These are phyloP conservation scores for Stentor coeruleus DNA, from an alignment of 73 alveolate genomes.

Conservation along the genomic window DNA sequence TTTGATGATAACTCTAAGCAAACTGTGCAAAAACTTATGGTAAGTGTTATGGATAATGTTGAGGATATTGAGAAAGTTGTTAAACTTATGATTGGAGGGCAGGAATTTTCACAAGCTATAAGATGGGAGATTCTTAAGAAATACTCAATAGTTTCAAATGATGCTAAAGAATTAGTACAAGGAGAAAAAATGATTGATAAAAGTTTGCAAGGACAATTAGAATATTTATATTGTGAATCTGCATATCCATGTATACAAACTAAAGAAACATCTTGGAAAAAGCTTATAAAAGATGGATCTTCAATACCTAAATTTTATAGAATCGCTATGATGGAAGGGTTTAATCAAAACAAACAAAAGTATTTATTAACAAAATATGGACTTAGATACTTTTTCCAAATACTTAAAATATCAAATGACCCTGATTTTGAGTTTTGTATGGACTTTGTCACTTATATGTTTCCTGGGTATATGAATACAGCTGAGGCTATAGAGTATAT, in stretches of 20 bases:
- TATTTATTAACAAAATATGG: not conserved
- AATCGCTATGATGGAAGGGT: not conserved
- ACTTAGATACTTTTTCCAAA: not conserved
- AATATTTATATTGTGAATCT: not conserved
- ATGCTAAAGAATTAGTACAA: not conserved
- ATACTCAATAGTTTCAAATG: not conserved
- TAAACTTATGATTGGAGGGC: not conserved
- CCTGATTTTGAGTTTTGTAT: not conserved
- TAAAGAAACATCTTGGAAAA: slow-evolving; percentile 1
- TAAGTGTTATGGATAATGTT: not conserved
- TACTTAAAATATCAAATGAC: not conserved
- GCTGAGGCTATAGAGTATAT: not conserved
- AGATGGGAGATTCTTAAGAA: slow-evolving; percentile 1
- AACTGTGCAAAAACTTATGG: not conserved
- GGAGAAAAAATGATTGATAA: not conserved
- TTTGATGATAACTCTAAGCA: not conserved
- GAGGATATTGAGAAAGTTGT: not conserved
- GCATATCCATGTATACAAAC: not conserved
- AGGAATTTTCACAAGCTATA: not conserved
- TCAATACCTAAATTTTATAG: not conserved
- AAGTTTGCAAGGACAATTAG: not conserved
- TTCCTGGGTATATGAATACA: not conserved
- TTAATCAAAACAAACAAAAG: not conserved
- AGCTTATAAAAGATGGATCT: not conserved
- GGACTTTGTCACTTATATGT: not conserved